phyloP scores from a whole-genome alignment of 768 basidiomycete genomes.

The Tricholoma bakamatsutake region DNA sequence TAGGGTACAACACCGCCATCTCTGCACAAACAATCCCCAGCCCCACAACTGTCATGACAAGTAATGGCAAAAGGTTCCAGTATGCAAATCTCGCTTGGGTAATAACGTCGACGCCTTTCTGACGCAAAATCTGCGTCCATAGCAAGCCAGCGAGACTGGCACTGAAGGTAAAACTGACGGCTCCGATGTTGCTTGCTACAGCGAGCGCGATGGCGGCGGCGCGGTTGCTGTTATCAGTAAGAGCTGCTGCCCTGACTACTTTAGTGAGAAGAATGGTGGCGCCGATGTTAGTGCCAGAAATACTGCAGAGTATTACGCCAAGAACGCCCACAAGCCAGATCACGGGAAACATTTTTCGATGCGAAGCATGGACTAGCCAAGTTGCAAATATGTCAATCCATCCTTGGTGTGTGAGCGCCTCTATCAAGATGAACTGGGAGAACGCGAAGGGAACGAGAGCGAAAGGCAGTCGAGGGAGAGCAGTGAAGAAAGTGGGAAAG shows the following conservation, averaged over 20 bases:
- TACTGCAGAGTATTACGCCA: slow-evolving; percentile 71
- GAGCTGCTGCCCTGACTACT: slow-evolving; percentile 50
- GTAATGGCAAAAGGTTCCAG: slow-evolving; percentile 65
- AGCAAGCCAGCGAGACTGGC: slow-evolving; percentile 86
- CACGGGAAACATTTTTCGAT: slow-evolving; percentile 37
- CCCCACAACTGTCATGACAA: slow-evolving; percentile 60
- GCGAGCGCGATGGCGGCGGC: slow-evolving; percentile 73
- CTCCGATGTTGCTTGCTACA: slow-evolving; percentile 85
- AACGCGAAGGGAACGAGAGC: slow-evolving; percentile 88
- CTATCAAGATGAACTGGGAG: slow-evolving; percentile 91
- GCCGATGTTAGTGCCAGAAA: slow-evolving; percentile 88
- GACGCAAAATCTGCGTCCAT: slow-evolving; percentile 68
- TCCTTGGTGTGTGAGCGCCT: slow-evolving; percentile 72
- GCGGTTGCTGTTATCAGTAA: slow-evolving; percentile 31
- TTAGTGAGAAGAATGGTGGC: slow-evolving; percentile 87
- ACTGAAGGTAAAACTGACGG: slow-evolving; percentile 84
- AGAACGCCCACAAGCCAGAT: slow-evolving; percentile 68
- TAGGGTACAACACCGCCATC: slow-evolving; percentile 50
- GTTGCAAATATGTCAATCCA: slow-evolving; percentile 82
- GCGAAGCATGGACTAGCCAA: slow-evolving; percentile 52
- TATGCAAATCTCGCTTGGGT: slow-evolving; percentile 57
- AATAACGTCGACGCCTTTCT: slow-evolving; percentile 60
- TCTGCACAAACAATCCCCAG: slow-evolving; percentile 71
- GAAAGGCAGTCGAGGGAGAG: slow-evolving; percentile 68
- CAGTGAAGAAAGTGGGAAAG: slow-evolving; percentile 70